phyloP scores from a whole-genome alignment of 768 basidiomycete species.

The Lepiota venenata region DNA sequence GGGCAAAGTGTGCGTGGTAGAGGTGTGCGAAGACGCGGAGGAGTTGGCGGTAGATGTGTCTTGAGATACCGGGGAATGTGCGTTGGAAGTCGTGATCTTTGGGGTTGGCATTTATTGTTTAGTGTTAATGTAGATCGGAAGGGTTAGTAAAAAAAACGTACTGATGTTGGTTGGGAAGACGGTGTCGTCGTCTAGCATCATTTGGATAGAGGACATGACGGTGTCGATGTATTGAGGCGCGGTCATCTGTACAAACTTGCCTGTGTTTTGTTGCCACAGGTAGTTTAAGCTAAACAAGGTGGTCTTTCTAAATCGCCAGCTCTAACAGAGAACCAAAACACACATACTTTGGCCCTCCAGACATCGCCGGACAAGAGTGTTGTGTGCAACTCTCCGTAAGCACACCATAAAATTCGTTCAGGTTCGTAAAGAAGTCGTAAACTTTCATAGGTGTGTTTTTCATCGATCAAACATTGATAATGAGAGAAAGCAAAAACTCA shows the following conservation, averaged over 20 bases:
- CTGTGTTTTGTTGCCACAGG: constrained; percentile 94
- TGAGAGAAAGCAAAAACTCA: constrained; percentile 34
- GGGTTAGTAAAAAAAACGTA: constrained; percentile 35
- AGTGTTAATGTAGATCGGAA: too few species aligned
- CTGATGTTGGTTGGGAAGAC: constrained; percentile 95
- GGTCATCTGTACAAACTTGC: constrained; percentile 82
- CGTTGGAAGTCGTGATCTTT: constrained; percentile 84
- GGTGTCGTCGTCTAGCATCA: constrained; percentile 88
- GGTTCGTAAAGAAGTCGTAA: constrained; percentile 95
- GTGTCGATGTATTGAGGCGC: constrained; percentile 98
- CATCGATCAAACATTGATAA: neutral
- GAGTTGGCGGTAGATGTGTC: constrained; percentile 95
- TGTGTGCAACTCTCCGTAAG: constrained; percentile 92
- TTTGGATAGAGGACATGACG: constrained; percentile 98
- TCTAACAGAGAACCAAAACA: neutral
- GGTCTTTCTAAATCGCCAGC: too few species aligned
- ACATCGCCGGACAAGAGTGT: constrained; percentile 88
- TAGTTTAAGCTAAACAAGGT: constrained; percentile 94
- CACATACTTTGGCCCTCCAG: constrained; percentile 79
- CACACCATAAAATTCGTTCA: constrained; percentile 96
- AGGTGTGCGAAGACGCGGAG: constrained; percentile 97
- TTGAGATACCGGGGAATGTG: constrained; percentile 84
- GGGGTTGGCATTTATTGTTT: too few species aligned
- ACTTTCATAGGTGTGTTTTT: too few species aligned
- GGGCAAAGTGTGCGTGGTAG: constrained; percentile 90